Conservation (phyloP, 331 rosid species). For the Malus hybrid region DNA sequence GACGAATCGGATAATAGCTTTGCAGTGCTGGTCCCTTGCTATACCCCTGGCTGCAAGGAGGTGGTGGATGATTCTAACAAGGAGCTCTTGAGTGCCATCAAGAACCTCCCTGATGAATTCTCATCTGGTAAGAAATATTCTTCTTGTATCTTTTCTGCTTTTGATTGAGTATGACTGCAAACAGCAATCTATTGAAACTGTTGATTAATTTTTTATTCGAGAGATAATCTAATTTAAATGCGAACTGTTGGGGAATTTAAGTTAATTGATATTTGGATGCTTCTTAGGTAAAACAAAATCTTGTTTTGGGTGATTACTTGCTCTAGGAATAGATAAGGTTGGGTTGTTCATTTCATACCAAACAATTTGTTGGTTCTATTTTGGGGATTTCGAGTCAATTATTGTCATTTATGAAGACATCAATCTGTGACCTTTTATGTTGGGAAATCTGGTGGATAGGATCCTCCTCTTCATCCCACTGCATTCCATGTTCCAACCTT, state of each 20-base stretch:
- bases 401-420: not conserved
- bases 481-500: too few species aligned
- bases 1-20: constrained; percentile 60
- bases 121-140: constrained; percentile 53
- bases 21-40: constrained; percentile 87
- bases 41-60: constrained; percentile 67
- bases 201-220: not conserved
- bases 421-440: not conserved
- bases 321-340: not conserved
- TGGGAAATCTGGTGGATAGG: too few species aligned
- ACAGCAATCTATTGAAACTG: not conserved
- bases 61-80: constrained; percentile 44
- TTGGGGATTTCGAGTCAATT: not conserved
- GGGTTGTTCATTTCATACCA: not conserved
- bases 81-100: constrained; percentile 64
- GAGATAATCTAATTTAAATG: too few species aligned
- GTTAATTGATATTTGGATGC: constrained; percentile 8
- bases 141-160: not conserved
- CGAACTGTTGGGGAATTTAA: not conserved
- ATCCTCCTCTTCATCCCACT: too few species aligned
- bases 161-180: not conserved
- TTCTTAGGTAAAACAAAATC: not conserved
- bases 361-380: not conserved
- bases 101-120: constrained; percentile 58
- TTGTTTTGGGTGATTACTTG: constrained; percentile 1